Evolutionary conservation across 257 asterid species (phyloP), one percentile per base, ranked within the genome.

Genomic region (Nicotiana undulata): DNA sequence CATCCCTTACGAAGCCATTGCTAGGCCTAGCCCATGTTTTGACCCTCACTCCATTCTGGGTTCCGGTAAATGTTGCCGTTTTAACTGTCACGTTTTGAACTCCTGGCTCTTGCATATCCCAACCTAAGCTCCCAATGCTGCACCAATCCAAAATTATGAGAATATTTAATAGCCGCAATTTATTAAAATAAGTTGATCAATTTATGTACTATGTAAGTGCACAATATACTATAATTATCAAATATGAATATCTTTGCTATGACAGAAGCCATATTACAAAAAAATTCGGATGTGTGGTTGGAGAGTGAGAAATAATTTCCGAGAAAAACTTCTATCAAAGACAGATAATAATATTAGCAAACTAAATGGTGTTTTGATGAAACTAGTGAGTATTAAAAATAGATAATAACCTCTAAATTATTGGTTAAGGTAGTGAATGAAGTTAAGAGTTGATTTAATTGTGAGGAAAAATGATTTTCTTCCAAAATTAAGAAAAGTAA

Each of bases 21-120:
- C 96, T 91, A 53, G 92, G 91, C 81, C 89, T 89, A 0, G 86
- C 94, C 94, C 92, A 91, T 52, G 93, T 82, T 77, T 91, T 91
- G 26, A 91, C 89, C 66, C 93, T 87, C 40, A 82, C 77, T 9
- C 96, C 94, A 68, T 91, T 91, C 80, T 88, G 85, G 22, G 96
- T 90, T 7, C 83, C 70, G 46, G 37, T 72, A 22, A 91, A 90
- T 22, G 63, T 49, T 9, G 85, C 90, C 2, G 4, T 77, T 80
- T 63, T 85, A 24, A 91, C 90, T 5, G 90, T 86, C 87, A 91
- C 91, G 84, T 90, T 91, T 65, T 81, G 58, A 9, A 91, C 96
- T 31, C 96, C 94, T 6, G 61, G 72, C 83, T 91, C 96, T n/a
- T 83, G 78, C 58, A 16, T 85, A 75, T 86, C 86, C 79, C 84